These are phyloP conservation scores for Fusarium odoratissimum DNA, from an alignment of 2,329 filamentous ascomycete species.

Conservation along the genomic window DNA sequence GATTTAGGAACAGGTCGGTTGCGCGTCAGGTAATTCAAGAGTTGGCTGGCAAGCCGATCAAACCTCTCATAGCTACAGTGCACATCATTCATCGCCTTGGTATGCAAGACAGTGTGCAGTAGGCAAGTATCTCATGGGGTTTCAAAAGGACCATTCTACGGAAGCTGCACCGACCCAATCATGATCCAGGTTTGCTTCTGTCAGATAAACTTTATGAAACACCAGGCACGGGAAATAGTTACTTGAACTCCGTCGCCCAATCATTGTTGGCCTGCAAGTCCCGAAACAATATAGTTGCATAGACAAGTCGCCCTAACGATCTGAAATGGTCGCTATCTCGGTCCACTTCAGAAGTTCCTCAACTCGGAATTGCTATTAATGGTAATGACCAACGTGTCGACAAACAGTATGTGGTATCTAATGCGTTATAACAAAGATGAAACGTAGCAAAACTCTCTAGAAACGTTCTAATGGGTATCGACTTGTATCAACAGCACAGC, in stretches of 20 bases:
- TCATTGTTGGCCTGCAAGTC: background rate
- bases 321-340: background rate
- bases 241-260: background rate
- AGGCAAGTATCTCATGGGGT: background rate
- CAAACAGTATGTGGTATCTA: constrained; percentile 30
- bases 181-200: background rate
- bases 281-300: background rate
- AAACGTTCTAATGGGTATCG: constrained; percentile 44
- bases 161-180: background rate
- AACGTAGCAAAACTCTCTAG: constrained; percentile 29
- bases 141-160: background rate
- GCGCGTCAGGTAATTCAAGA: background rate
- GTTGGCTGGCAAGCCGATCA: background rate
- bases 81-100: background rate
- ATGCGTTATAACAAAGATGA: constrained; percentile 12
- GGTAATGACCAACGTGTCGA: background rate
- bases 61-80: background rate
- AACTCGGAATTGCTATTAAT: constrained; percentile 11
- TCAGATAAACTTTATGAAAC: background rate
- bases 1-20: background rate
- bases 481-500: constrained; percentile 22
- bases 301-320: background rate
- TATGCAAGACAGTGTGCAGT: background rate
- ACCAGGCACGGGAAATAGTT: background rate
- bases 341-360: background rate